These are phyloP conservation scores for Pleoardoris graminearum DNA, from an alignment of 2,329 filamentous ascomycete species.

Conservation along the genomic window DNA sequence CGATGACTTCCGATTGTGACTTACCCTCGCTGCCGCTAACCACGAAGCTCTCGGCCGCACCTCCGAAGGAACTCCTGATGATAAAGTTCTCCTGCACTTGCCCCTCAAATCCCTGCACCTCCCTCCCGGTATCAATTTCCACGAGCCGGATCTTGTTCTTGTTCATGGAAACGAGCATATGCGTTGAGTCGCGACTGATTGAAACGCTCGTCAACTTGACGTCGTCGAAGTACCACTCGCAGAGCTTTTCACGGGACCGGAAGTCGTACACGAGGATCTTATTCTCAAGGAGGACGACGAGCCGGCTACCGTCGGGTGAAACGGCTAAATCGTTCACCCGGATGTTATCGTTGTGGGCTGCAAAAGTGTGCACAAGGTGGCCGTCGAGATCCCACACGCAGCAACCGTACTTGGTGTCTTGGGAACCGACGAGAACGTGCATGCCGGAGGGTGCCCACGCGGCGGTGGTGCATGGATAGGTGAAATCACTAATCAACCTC, in stretches of 20 bases:
- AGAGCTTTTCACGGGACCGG: conserved; percentile 71
- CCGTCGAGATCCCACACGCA: conserved; percentile 65
- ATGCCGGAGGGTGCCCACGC: conserved; percentile 83
- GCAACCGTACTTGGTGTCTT: conserved; percentile 43
- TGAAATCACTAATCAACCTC: conserved; percentile 66
- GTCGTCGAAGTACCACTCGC: conserved; percentile 70
- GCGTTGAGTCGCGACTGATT: conserved; percentile 78
- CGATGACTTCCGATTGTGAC: conserved; percentile 18
- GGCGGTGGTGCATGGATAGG: conserved; percentile 84
- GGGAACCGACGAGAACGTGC: conserved; percentile 71
- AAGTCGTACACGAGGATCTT: conserved; percentile 84
- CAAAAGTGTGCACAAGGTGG: conserved; percentile 64
- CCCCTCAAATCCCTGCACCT: conserved; percentile 75
- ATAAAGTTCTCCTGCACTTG: conserved; percentile 75
- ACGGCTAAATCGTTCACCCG: conserved; percentile 85
- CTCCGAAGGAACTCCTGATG: conserved; percentile 83
- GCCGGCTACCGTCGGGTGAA: conserved; percentile 74
- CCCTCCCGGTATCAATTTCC: conserved; percentile 71
- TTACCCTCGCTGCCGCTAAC: conserved; percentile 88
- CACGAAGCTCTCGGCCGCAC: conserved; percentile 89
- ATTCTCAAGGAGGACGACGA: conserved; percentile 75
- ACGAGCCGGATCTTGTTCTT: conserved; percentile 78
- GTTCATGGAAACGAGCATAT: conserved; percentile 80
- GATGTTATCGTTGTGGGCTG: conserved; percentile 59
- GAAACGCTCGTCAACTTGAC: conserved; percentile 75